These are phyloP conservation scores for Russula sp. DNA, from an alignment of 768 basidiomycete species.

Conservation along the genomic window DNA sequence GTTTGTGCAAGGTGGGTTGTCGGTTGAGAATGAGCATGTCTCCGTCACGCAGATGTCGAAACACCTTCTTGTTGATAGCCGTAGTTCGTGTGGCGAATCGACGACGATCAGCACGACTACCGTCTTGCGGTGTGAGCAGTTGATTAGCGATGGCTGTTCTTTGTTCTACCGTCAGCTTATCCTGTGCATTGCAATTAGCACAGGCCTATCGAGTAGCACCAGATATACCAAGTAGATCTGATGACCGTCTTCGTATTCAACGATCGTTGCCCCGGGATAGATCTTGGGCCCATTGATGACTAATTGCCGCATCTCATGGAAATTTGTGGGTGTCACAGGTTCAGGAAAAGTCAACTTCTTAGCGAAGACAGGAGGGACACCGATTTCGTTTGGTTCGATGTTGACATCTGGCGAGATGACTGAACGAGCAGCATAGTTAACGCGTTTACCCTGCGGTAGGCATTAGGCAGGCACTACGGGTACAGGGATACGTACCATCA, in stretches of 20 bases:
- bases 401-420: conserved; percentile 99
- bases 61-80: conserved; percentile 94
- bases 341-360: conserved; percentile 96
- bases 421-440: conserved; percentile 99
- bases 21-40: conserved; percentile 95
- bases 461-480: conserved; percentile 7
- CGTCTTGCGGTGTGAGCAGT: conserved; percentile 85
- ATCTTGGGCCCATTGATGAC: conserved; percentile 86
- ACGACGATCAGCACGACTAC: conserved; percentile 43
- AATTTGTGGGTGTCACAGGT: conserved; percentile 89
- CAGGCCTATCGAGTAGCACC: not conserved
- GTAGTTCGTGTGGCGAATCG: conserved; percentile 73
- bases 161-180: conserved; percentile 80
- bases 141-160: conserved; percentile 94
- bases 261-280: conserved; percentile 90
- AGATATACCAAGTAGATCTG: conserved; percentile 69
- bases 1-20: conserved; percentile 97
- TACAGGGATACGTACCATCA: conserved; percentile 71
- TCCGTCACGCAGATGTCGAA: conserved; percentile 89
- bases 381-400: conserved; percentile 98
- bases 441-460: conserved; percentile 82
- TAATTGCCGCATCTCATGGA: conserved; percentile 78
- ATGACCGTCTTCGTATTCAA: conserved; percentile 92
- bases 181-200: conserved; percentile 40
- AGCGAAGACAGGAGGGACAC: conserved; percentile 95